Percentiles rank a stretch among this genome's conserved stretches.
These are phyloP conservation scores for Starmerella vaccinii DNA, from an alignment of 805 yeast species.

Conservation along the genomic window DNA sequence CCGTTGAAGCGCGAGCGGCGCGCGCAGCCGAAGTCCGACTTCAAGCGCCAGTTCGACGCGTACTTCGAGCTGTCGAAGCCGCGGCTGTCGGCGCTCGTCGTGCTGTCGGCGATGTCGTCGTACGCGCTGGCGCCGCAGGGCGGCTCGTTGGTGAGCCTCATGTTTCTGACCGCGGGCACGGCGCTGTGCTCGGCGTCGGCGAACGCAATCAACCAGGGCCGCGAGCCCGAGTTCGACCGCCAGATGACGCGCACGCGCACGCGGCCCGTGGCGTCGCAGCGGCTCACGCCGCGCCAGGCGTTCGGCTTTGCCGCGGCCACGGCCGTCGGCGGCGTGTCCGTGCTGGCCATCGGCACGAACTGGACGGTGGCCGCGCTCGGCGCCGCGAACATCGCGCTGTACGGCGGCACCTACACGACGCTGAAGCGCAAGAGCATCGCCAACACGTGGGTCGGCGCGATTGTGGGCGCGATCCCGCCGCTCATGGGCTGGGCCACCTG, in stretches of 20 bases:
- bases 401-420: conserved; percentile 86
- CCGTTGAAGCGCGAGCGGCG: not conserved
- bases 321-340: conserved; percentile 60
- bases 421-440: conserved; percentile 72
- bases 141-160: conserved; percentile 58
- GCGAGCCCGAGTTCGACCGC: conserved; percentile 84
- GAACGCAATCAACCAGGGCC: conserved; percentile 91
- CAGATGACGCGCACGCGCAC: conserved; percentile 79
- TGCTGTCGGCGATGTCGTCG: conserved; percentile 83
- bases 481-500: conserved; percentile 99
- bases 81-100: conserved; percentile 72
- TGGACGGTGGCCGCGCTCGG: conserved; percentile 79
- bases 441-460: conserved; percentile 97
- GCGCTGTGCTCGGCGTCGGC: conserved; percentile 86
- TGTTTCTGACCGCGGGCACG: conserved; percentile 74
- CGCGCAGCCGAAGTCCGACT: not conserved
- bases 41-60: conserved; percentile 13
- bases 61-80: conserved; percentile 86
- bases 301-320: conserved; percentile 64
- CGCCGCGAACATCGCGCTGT: conserved; percentile 62
- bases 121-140: conserved; percentile 84
- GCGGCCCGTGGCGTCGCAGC: conserved; percentile 83
- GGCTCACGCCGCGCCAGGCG: conserved; percentile 66
- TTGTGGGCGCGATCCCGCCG: conserved; percentile 98
- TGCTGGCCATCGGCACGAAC: conserved; percentile 72